Evolutionary conservation across 192 early-diverging fungal species (phyloP), one percentile per base, ranked within the genome.

Genomic region (Rhizophlyctis rosea): DNA sequence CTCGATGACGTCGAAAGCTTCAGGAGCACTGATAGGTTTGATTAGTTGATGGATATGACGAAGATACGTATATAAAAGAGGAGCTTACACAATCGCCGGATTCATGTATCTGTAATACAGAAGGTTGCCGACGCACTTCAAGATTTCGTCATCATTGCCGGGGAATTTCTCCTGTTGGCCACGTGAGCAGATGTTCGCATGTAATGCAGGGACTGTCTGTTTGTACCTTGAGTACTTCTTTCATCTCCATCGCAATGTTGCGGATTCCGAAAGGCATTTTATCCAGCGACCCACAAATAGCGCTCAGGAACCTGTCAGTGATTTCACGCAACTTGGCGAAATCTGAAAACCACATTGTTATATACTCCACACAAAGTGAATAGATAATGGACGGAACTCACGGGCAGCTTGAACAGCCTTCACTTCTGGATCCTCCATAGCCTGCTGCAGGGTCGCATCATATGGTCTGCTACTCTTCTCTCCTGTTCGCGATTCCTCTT

Each of bases 91-190:
- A 61, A 99, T 97, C 3, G 91, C 96, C 23, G 98, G 98, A 75
- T 94, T 98, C 69, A 99, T 90, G 74, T 98, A 99, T 34, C 95
- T 87, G 74, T 99, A 98, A 79, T 96, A 99, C 25, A 99, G 86
- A 61, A 98, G 75, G 60, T 99, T 91, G 2, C 96, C 95, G 31
- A 99, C 86, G 32, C 95, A 81, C 67, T 88, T 90, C 54, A 88
- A 85, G 48, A 98, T 89, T 57, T 90, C 87, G 29, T 81, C 81
- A 53, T 91, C 88, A 9, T 83, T 91, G 0, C 86, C 75, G 0
- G 88, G 89, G 82, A 98, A 99, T 64, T 94, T 91, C 29, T 74
- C 77, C 49, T 72, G 63, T 61, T 14, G 34, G 53, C 29, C 11
- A 67, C 11, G 29, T 23, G 23, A 54, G 24, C 27, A 14, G n/a